These are phyloP conservation scores for Yamadazyma blattariae DNA, from an alignment of 1,139 yeast genomes.

Conservation along the genomic window DNA sequence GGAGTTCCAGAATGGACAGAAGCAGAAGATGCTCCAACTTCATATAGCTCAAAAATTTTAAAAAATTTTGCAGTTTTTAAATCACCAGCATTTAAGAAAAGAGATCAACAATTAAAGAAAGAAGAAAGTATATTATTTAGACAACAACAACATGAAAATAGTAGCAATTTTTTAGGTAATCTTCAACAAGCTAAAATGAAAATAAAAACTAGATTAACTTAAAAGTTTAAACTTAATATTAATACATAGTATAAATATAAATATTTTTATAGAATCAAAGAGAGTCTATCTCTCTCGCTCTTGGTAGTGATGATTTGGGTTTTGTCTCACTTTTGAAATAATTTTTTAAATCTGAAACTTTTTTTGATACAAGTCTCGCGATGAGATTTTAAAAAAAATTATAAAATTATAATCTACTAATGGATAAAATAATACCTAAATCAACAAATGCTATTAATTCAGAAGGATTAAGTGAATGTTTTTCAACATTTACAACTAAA, in stretches of 20 bases:
- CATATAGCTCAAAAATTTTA: conserved; percentile 44
- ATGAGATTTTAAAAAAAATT: no score
- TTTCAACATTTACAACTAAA: conserved; percentile 59
- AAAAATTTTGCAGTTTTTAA: conserved; percentile 44
- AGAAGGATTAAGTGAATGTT: conserved; percentile 58
- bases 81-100: conserved; percentile 31
- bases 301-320: no score
- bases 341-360: not conserved
- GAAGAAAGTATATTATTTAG: conserved; percentile 55
- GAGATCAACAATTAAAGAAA: conserved; percentile 45
- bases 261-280: no score
- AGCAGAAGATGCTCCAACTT: conserved; percentile 56
- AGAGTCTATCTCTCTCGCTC: no score
- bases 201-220: conserved; percentile 10
- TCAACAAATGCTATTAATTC: conserved; percentile 33
- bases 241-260: no score
- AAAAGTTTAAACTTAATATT: no score
- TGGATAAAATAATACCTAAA: conserved; percentile 16
- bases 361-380: not conserved
- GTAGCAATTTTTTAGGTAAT: conserved; percentile 2
- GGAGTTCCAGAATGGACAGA: conserved; percentile 53
- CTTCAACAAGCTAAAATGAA: conserved; percentile 9
- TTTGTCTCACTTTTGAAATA: no score
- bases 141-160: conserved; percentile 20
- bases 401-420: no score